Percentiles rank a stretch among this genome's conserved stretches.
These are phyloP conservation scores for Solanum ahanhuiri DNA, from an alignment of 257 asterid species.

Conservation along the genomic window DNA sequence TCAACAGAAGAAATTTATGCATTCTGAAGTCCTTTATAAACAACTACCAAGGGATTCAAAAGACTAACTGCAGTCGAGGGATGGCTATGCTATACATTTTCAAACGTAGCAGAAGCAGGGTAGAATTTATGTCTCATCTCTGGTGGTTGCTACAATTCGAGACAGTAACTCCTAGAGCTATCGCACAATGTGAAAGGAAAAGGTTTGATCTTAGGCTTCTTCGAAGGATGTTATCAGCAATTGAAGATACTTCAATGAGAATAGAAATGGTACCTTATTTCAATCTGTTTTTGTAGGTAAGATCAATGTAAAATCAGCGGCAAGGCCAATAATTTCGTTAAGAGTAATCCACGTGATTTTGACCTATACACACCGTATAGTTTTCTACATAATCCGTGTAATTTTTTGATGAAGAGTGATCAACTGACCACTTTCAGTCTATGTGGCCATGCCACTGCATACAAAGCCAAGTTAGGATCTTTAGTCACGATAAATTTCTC, in stretches of 20 bases:
- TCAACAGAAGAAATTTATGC: neutral
- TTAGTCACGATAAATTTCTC: neutral
- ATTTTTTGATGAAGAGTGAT: too few species aligned
- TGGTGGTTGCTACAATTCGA: neutral
- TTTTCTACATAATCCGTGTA: too few species aligned
- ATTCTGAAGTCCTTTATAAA: neutral
- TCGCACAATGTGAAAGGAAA: neutral
- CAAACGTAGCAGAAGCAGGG: too few species aligned
- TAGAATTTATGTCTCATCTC: neutral
- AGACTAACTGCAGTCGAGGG: neutral
- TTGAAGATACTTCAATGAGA: too few species aligned
- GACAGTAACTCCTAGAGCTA: neutral
- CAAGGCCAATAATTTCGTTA: too few species aligned
- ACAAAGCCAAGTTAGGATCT: neutral
- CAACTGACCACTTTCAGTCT: neutral
- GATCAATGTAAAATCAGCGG: neutral
- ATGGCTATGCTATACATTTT: neutral
- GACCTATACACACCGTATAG: neutral
- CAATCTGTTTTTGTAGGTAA: too few species aligned
- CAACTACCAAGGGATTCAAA: neutral
- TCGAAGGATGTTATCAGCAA: too few species aligned
- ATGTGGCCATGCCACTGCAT: neutral
- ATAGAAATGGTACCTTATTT: too few species aligned
- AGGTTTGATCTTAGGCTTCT: neutral
- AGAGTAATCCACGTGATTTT: neutral